phyloP scores from a whole-genome alignment of 2,329 filamentous ascomycete species.

The Claviceps capensis region DNA sequence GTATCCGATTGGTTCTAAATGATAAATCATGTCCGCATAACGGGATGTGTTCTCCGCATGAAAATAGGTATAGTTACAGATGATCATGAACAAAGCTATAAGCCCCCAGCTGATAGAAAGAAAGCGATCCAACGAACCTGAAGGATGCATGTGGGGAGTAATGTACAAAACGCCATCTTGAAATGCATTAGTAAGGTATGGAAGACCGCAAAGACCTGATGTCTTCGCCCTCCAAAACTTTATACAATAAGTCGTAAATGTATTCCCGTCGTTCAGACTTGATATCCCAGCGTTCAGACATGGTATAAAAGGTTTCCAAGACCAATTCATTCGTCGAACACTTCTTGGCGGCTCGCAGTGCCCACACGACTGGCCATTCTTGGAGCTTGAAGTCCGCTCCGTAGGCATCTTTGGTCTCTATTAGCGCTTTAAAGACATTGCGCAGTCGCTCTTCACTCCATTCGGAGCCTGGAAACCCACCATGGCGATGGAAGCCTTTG shows the following conservation, averaged over 20 bases:
- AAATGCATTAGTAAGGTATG: slow-evolving; percentile 12
- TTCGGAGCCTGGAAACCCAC: slow-evolving; percentile 44
- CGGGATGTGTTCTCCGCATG: background rate
- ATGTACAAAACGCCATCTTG: background rate
- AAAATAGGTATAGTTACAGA: background rate
- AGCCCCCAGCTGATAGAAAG: background rate
- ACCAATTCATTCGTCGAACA: slow-evolving; percentile 40
- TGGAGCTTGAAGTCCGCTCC: slow-evolving; percentile 36
- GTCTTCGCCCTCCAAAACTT: slow-evolving; percentile 22
- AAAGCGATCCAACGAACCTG: background rate
- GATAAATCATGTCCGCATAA: background rate
- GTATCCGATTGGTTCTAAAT: background rate
- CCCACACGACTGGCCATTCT: slow-evolving; percentile 47
- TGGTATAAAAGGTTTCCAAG: slow-evolving; percentile 37
- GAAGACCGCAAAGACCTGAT: slow-evolving; percentile 13
- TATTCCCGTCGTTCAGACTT: slow-evolving; percentile 27
- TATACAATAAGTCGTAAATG: slow-evolving; percentile 31
- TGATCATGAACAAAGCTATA: background rate
- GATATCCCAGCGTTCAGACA: slow-evolving; percentile 35
- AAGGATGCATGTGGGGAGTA: background rate
- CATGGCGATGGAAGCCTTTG: slow-evolving; percentile 66
- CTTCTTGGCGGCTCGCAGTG: slow-evolving; percentile 48
- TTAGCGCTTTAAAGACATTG: slow-evolving; percentile 51
- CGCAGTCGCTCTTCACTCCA: slow-evolving; percentile 65
- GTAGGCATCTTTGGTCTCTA: slow-evolving; percentile 36